phyloP scores from a whole-genome alignment of 306 rosid species.

The Canavalia ensiformis region DNA sequence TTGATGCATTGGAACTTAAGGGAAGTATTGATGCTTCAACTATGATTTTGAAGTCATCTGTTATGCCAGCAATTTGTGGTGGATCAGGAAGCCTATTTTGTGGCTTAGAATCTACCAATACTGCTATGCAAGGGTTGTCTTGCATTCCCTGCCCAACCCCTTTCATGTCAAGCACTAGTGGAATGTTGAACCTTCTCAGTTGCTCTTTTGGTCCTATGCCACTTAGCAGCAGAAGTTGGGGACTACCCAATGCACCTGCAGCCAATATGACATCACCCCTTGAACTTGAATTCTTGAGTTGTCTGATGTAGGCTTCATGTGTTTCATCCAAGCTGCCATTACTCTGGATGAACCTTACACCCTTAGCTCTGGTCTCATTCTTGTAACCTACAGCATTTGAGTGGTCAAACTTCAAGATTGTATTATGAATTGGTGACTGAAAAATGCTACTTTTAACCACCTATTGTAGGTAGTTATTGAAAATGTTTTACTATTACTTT shows the following conservation, averaged over 20 bases:
- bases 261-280: constrained; percentile 76
- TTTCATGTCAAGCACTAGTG: constrained; percentile 51
- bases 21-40: constrained; percentile 72
- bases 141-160: constrained; percentile 75
- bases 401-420: constrained; percentile 23
- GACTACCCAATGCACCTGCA: constrained; percentile 85
- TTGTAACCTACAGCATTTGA: constrained; percentile 54
- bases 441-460: not conserved
- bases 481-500: not conserved
- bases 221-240: constrained; percentile 72
- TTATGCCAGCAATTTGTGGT: constrained; percentile 73
- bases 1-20: constrained; percentile 58
- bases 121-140: constrained; percentile 75
- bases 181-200: constrained; percentile 58
- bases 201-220: constrained; percentile 77
- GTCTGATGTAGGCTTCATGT: constrained; percentile 64
- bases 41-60: constrained; percentile 65
- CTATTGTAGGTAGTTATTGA: not conserved
- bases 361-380: constrained; percentile 62
- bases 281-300: constrained; percentile 52
- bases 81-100: constrained; percentile 70
- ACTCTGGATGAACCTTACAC: constrained; percentile 70
- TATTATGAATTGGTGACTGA: not conserved
- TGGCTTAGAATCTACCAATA: constrained; percentile 62
- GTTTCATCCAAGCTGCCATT: constrained; percentile 54